Percentiles rank a stretch among this genome's conserved stretches.
Evolutionary conservation across 129 eudicot species (phyloP).

Genomic region (Helianthus annuus): HanXRQr2.0-SUNRISE NC_035442.2:149737849-149738348

Average conservation of each 20-base stretch:
- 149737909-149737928: slow-evolving; percentile 89
- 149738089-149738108: slow-evolving; percentile 92
- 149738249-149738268: slow-evolving; percentile 61
- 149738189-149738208: slow-evolving; percentile 90
- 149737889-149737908: neutral
- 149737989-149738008: slow-evolving; percentile 83
- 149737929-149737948: slow-evolving; percentile 89
- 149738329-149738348: slow-evolving; percentile 64
- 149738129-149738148: slow-evolving; percentile 72
- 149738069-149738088: slow-evolving; percentile 85
- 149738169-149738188: slow-evolving; percentile 86
- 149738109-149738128: slow-evolving; percentile 89
- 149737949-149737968: slow-evolving; percentile 57
- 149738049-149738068: slow-evolving; percentile 60
- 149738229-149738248: slow-evolving; percentile 75
- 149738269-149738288: slow-evolving; percentile 89
- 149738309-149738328: slow-evolving; percentile 94
- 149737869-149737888: neutral
- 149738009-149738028: slow-evolving; percentile 97
- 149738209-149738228: slow-evolving; percentile 83
- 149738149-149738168: slow-evolving; percentile 75
- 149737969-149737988: slow-evolving; percentile 45
- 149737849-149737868: neutral
- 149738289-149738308: slow-evolving; percentile 70
- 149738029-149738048: slow-evolving; percentile 92